These are phyloP conservation scores for Nematocida sp. DNA, from an alignment of 371 early-diverging fungal species.

Conservation along the genomic window DNA sequence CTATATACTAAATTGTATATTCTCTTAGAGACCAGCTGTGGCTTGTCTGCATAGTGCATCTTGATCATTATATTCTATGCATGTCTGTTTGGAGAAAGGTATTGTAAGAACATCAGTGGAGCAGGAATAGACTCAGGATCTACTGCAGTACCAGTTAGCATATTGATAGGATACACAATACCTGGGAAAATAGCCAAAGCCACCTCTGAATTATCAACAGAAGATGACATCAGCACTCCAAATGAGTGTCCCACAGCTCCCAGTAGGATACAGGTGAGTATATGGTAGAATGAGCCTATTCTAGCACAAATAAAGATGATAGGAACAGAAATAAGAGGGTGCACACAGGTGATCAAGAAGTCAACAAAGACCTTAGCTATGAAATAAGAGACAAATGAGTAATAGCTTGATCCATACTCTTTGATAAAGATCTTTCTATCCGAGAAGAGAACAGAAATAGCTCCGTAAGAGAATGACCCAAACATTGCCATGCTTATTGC, in stretches of 20 bases:
- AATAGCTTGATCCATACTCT: constrained; percentile 53
- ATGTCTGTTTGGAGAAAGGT: constrained; percentile 53
- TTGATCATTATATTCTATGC: constrained; percentile 55
- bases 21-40: background rate
- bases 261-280: constrained; percentile 22
- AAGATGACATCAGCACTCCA: constrained; percentile 45
- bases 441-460: constrained; percentile 38
- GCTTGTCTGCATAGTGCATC: constrained; percentile 28
- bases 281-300: background rate
- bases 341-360: constrained; percentile 32
- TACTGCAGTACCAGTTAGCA: constrained; percentile 48
- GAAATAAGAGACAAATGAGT: constrained; percentile 48
- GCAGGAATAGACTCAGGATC: constrained; percentile 29
- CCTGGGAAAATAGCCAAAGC: constrained; percentile 51
- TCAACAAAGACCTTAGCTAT: constrained; percentile 48
- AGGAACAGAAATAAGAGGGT: constrained; percentile 25
- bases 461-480: constrained; percentile 50
- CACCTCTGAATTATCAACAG: constrained; percentile 36
- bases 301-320: constrained; percentile 25
- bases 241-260: constrained; percentile 42
- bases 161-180: constrained; percentile 47
- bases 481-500: constrained; percentile 39
- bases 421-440: constrained; percentile 42
- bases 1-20: background rate
- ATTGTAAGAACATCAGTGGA: constrained; percentile 37